Conservation (phyloP, 1,284 basidiomycete genomes). For the Leccinum pseudoinsigne region DNA sequence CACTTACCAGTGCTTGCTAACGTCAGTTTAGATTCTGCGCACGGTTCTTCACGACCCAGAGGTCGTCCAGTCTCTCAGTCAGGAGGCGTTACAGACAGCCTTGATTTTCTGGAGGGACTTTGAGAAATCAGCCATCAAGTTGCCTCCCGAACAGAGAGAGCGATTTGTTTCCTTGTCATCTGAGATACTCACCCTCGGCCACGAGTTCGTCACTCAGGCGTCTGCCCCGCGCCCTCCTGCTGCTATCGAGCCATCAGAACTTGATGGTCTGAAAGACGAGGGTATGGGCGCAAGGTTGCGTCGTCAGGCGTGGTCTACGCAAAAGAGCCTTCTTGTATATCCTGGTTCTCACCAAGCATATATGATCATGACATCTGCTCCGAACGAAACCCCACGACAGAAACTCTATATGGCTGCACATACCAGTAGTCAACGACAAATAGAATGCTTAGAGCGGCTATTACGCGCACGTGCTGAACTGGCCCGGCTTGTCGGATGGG, state of each 20-base stretch:
- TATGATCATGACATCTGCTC: conserved; percentile 88
- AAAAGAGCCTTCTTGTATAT: conserved; percentile 71
- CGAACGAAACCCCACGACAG: conserved; percentile 78
- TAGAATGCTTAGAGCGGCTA: conserved; percentile 75
- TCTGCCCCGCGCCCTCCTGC: conserved; percentile 62
- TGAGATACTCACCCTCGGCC: conserved; percentile 86
- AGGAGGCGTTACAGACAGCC: conserved; percentile 81
- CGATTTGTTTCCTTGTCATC: conserved; percentile 92
- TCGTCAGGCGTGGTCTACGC: conserved; percentile 72
- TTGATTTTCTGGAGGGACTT: conserved; percentile 96
- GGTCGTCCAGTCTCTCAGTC: conserved; percentile 59
- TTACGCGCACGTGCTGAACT: conserved; percentile 76
- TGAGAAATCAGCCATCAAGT: conserved; percentile 94
- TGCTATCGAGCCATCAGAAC: conserved; percentile 62
- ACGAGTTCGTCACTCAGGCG: conserved; percentile 78
- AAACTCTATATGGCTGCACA: conserved; percentile 80
- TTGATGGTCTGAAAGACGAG: conserved; percentile 67
- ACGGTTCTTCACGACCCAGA: conserved; percentile 62
- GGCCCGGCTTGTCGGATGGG: conserved; percentile 78
- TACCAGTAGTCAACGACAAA: conserved; percentile 66
- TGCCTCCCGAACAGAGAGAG: conserved; percentile 75
- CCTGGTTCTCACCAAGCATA: conserved; percentile 88
- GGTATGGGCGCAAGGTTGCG: conserved; percentile 68
- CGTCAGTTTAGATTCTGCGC: conserved; percentile 54
- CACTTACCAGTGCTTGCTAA: conserved; percentile 8